Base-by-base conservation (phyloP, 2,329 filamentous ascomycete genomes). In the Calonectria henricotiae region DNA sequence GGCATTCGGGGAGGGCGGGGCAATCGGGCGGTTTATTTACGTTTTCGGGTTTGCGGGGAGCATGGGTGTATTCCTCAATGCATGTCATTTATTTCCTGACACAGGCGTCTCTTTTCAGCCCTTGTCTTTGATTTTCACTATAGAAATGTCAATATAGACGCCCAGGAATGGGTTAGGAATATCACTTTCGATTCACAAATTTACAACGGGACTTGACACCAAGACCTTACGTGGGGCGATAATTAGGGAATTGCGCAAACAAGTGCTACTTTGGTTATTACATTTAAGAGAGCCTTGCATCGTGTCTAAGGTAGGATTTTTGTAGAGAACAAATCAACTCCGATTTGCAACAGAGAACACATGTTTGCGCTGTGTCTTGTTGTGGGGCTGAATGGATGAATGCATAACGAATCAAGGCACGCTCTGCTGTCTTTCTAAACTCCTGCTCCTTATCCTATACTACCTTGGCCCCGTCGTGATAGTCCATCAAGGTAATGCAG, bases 31-130 rank as follows among this genome's bases (percentile, higher is more conserved):
- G 65, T 62, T 41, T 23, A 68, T 65, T 73, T 68, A 58, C 47
- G 25, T 67, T 64, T 70, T 68, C 43, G 67, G 58, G 15, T 39
- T 60, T 77, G 63, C 25, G 61, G 67, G 74, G 73, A 74, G 73
- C 63, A 71, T 68, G 23, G 73, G 74, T 64, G 60, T 66, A 64
- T 65, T 65, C 63, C 68, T 67, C 61, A 27, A 72, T 65, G 63
- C 44, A 47, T 69, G 32, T 73, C 67, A 74, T 74, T 47, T 63
- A 64, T 47, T 43, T 62, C 69, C 74, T 71, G 64, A 69, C 64
- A 65, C 43, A 64, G 17, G 68, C 51, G 68, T 54, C 27, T 25
- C 44, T 69, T 65, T 65, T 15, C 7, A 46, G 46, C 54, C 54
- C 41, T 47, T 30, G 30, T 58, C 44, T 51, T 61, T 47, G 37